These are phyloP conservation scores for Syzygium oleosum DNA, from an alignment of 345 rosid genomes.

Conservation along the genomic window DNA sequence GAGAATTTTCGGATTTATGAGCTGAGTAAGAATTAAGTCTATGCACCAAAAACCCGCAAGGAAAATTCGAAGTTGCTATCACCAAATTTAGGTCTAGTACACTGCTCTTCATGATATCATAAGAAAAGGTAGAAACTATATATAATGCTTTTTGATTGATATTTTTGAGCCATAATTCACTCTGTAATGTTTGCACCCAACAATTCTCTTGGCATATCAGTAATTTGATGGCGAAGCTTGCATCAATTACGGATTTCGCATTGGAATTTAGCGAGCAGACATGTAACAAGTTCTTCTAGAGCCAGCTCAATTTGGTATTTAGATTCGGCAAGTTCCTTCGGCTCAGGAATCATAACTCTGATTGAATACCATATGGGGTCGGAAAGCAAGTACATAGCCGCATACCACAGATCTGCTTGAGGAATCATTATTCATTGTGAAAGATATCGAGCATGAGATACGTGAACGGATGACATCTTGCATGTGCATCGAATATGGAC, in stretches of 20 bases:
- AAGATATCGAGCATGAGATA: neutral
- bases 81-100: too few relatives aligned
- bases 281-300: neutral
- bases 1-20: too few relatives aligned
- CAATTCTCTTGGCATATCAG: too few relatives aligned
- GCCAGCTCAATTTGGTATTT: neutral
- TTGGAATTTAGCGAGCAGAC: neutral
- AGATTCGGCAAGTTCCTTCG: neutral
- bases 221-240: too few relatives aligned
- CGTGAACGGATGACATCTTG: neutral
- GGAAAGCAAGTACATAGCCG: neutral
- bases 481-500: neutral
- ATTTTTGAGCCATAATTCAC: too few relatives aligned
- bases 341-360: neutral
- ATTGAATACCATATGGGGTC: neutral
- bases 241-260: neutral
- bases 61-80: too few relatives aligned
- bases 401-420: rapidly evolving
- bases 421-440: neutral
- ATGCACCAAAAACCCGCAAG: too few relatives aligned
- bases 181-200: too few relatives aligned
- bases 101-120: too few relatives aligned
- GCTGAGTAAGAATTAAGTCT: too few relatives aligned
- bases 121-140: too few relatives aligned
- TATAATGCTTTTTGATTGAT: too few relatives aligned